phyloP scores from a whole-genome alignment of 1,139 yeast genomes.

The Geotrichum klebahnii region DNA sequence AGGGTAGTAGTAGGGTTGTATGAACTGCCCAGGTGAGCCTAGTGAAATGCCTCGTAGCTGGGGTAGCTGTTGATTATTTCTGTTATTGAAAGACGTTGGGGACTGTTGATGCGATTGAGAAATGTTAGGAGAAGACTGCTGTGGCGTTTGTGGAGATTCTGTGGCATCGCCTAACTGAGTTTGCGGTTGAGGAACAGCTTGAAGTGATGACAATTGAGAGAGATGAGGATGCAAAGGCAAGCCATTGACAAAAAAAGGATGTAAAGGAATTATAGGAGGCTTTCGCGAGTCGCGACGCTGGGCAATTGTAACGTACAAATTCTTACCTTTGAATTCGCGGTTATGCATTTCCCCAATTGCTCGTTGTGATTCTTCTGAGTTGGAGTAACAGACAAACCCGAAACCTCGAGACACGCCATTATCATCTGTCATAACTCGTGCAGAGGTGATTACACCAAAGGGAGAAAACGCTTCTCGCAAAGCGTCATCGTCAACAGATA shows the following conservation, averaged over 20 bases:
- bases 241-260: slow-evolving; percentile 32
- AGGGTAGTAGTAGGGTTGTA: slow-evolving; percentile 3
- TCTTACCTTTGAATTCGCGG: slow-evolving; percentile 78
- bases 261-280: slow-evolving; percentile 10
- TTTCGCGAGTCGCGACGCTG: slow-evolving; percentile 86
- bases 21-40: neutral
- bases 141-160: neutral
- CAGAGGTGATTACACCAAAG: slow-evolving; percentile 84
- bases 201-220: neutral
- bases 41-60: slow-evolving; percentile 12
- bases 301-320: slow-evolving; percentile 89
- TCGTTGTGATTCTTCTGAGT: slow-evolving; percentile 88
- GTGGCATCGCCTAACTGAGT: too few relatives aligned
- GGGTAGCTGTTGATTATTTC: neutral
- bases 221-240: slow-evolving; percentile 64
- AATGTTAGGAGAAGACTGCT: neutral
- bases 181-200: too few relatives aligned
- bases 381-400: slow-evolving; percentile 90
- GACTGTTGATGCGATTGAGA: slow-evolving; percentile 9
- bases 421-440: slow-evolving; percentile 86
- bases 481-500: slow-evolving; percentile 72
- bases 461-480: slow-evolving; percentile 78
- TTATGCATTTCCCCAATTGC: slow-evolving; percentile 93
- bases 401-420: slow-evolving; percentile 85
- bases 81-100: slow-evolving; percentile 4